A percentile compares a stretch with the other conserved stretches of the same genome.
Conservation (phyloP, 768 basidiomycete species). For the Lactarius pseudohatsudake region DNA sequence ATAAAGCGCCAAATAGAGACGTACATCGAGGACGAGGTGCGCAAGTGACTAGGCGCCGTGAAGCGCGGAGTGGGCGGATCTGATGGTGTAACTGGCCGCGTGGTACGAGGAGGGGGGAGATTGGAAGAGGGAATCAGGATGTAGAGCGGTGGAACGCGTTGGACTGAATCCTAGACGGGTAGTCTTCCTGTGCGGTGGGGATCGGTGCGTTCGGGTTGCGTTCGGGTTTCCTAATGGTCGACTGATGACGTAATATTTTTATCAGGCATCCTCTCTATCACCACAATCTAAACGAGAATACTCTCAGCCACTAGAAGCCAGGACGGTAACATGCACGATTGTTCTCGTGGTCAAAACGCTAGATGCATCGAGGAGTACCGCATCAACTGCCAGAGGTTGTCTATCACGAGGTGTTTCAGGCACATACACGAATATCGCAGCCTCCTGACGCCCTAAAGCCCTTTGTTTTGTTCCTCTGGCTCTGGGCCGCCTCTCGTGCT, state of each 20-base stretch:
- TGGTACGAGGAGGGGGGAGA: no score
- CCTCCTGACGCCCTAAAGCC: background rate
- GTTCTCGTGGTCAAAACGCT: no score
- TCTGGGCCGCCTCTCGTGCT: background rate
- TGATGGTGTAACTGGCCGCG: constrained; percentile 38
- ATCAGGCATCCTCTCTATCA: no score
- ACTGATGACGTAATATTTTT: no score
- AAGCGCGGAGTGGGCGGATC: constrained; percentile 34
- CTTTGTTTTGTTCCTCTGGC: background rate
- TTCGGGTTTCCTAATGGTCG: no score
- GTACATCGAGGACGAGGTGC: constrained; percentile 42
- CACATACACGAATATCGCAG: background rate
- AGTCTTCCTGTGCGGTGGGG: no score
- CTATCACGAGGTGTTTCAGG: background rate
- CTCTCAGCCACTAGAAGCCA: no score
- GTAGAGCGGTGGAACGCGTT: no score
- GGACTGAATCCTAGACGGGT: constrained; percentile 19
- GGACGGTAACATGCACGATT: no score
- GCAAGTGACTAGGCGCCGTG: no score
- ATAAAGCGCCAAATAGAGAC: constrained; percentile 49
- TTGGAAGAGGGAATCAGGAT: no score
- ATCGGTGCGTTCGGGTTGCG: constrained; percentile 38
- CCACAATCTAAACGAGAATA: no score
- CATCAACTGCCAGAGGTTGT: background rate
- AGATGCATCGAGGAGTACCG: background rate